A percentile compares a stretch with the other conserved stretches of the same genome.
These are phyloP conservation scores for Trichoderma sp. DNA, from an alignment of 2,329 filamentous ascomycete genomes.

Conservation along the genomic window DNA sequence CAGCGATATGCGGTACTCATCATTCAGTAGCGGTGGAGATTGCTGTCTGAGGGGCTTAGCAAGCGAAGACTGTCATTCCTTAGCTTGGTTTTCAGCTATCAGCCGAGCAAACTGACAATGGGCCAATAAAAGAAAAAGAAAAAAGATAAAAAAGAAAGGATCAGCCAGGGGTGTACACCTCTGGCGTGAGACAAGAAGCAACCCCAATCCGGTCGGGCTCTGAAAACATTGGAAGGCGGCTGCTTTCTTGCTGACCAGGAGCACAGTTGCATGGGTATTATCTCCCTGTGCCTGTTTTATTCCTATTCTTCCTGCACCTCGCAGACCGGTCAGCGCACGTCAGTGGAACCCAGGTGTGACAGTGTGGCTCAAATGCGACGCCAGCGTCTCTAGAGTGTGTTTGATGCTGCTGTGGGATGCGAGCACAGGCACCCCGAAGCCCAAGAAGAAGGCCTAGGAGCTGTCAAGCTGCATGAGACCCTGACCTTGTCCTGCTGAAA, in stretches of 20 bases:
- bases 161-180: not conserved
- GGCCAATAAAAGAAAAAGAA: not conserved
- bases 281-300: not conserved
- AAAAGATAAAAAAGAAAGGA: not conserved
- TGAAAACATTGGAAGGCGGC: not conserved
- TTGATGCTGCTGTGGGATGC: not conserved
- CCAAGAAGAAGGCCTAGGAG: not conserved
- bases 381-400: not conserved
- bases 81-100: not conserved
- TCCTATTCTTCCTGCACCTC: not conserved
- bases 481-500: not conserved
- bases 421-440: not conserved
- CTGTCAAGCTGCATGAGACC: slow-evolving; percentile 5
- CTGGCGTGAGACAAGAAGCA: not conserved
- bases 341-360: not conserved
- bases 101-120: not conserved
- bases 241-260: not conserved
- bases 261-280: not conserved
- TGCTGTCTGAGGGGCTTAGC: not conserved
- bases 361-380: not conserved
- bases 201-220: not conserved
- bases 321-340: slow-evolving; percentile 6
- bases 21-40: not conserved
- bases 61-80: not conserved
- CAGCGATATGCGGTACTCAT: not conserved